Conservation (phyloP, 495 filamentous ascomycete species). For the Aspergillus sclerotiicarbonarius region DNA sequence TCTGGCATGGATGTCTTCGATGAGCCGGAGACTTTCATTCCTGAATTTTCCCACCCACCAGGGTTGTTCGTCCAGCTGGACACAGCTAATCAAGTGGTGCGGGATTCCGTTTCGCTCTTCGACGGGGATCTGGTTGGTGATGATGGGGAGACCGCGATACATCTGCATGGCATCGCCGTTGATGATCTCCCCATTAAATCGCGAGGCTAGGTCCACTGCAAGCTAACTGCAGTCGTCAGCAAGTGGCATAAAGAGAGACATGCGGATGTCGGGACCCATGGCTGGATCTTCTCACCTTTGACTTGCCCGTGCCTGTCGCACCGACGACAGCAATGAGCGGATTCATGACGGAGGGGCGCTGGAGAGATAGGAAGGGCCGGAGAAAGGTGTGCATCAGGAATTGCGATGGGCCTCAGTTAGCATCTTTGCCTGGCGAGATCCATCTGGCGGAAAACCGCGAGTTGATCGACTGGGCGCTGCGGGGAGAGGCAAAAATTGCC, state of each 20-base stretch:
- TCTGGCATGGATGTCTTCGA: slow-evolving; percentile 72
- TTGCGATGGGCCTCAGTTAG: not conserved
- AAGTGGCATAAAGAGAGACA: not conserved
- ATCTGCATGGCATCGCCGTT: slow-evolving; percentile 99
- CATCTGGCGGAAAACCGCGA: slow-evolving; percentile 1
- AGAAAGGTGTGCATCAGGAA: slow-evolving; percentile 15
- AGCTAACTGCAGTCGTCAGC: slow-evolving; percentile 61
- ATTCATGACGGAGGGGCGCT: slow-evolving; percentile 29
- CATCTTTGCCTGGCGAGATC: slow-evolving; percentile 10
- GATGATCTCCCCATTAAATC: slow-evolving; percentile 91
- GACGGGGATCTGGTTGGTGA: slow-evolving; percentile 85
- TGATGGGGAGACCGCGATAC: slow-evolving; percentile 88
- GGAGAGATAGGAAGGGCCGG: slow-evolving; percentile 12
- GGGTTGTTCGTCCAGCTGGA: slow-evolving; percentile 70
- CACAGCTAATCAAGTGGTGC: slow-evolving; percentile 82
- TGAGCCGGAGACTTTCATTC: slow-evolving; percentile 61
- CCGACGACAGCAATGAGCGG: slow-evolving; percentile 85
- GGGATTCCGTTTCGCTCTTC: slow-evolving; percentile 77
- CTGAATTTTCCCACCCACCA: slow-evolving; percentile 79
- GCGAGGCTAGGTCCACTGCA: slow-evolving; percentile 80
- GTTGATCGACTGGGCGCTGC: not conserved
- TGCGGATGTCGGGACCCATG: not conserved
- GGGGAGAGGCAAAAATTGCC: not conserved
- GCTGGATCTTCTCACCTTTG: slow-evolving; percentile 62
- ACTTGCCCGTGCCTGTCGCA: slow-evolving; percentile 95